Conservation (phyloP, 106 monocot genomes). For the Gastrodia elata region DNA sequence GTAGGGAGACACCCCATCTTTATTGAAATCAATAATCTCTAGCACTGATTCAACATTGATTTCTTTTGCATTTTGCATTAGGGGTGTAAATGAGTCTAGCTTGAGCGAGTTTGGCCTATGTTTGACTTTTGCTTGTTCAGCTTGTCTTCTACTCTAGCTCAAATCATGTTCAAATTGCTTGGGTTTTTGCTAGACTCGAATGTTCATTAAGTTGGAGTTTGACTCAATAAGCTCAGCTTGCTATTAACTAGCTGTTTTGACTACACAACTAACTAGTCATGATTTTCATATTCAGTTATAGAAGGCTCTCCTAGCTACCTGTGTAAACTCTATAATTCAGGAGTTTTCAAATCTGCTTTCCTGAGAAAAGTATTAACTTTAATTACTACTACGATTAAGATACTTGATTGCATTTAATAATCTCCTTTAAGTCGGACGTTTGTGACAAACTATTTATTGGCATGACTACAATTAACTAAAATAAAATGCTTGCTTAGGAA, state of each 20-base stretch:
- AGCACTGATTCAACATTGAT: background rate
- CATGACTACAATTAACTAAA: background rate
- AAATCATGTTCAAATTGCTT: no score
- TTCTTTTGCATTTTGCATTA: background rate
- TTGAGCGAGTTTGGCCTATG: background rate
- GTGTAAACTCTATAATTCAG: background rate
- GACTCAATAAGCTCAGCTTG: background rate
- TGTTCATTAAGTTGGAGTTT: no score
- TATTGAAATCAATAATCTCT: background rate
- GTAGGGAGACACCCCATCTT: background rate
- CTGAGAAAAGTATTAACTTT: background rate
- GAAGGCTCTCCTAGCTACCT: background rate
- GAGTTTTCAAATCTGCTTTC: background rate
- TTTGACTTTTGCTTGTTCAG: no score
- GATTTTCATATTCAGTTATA: background rate
- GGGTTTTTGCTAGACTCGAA: no score
- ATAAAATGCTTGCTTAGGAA: conserved; percentile 32
- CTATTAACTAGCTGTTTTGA: background rate
- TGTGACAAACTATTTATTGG: background rate
- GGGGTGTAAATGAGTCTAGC: background rate
- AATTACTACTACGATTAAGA: background rate
- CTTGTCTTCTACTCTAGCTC: no score
- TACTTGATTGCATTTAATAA: background rate
- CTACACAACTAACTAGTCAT: background rate
- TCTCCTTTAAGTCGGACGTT: background rate